phyloP scores from a whole-genome alignment of 495 filamentous ascomycete species.

The Ramalina intermedia region DNA sequence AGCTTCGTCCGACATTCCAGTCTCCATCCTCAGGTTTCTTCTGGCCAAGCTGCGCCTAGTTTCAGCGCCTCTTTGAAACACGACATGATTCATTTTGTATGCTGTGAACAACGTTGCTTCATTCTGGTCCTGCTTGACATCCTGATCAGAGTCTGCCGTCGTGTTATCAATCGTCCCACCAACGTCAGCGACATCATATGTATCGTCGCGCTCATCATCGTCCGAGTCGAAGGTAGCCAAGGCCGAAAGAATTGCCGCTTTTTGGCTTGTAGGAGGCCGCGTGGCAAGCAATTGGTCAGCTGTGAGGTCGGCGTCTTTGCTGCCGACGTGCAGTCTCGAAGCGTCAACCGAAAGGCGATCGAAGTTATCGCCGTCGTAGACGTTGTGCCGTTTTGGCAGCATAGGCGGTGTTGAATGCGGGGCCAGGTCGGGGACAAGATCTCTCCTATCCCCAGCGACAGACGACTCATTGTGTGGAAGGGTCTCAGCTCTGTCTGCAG shows the following conservation, averaged over 20 bases:
- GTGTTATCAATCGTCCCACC: conserved; percentile 63
- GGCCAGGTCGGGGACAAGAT: conserved; percentile 28
- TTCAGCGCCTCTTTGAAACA: conserved; percentile 54
- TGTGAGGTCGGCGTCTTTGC: conserved; percentile 39
- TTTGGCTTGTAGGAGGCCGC: conserved; percentile 44
- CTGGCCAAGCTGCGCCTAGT: conserved; percentile 51
- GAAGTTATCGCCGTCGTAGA: conserved; percentile 70
- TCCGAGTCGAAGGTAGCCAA: conserved; percentile 85
- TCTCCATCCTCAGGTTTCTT: conserved; percentile 52
- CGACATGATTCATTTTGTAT: conserved; percentile 43
- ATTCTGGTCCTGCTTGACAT: conserved; percentile 22
- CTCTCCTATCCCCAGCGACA: conserved; percentile 20
- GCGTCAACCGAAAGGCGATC: conserved; percentile 50
- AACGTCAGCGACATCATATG: conserved; percentile 83
- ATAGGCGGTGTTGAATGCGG: conserved; percentile 22
- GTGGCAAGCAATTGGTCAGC: conserved; percentile 47
- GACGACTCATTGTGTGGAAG: conserved; percentile 23
- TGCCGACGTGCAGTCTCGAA: conserved; percentile 61
- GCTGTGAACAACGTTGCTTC: conserved; percentile 46
- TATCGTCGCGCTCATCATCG: conserved; percentile 95
- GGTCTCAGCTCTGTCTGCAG: conserved; percentile 37
- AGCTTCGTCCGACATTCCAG: conserved; percentile 82
- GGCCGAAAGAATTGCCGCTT: conserved; percentile 81
- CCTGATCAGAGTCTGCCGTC: conserved; percentile 25
- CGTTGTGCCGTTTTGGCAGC: conserved; percentile 40